These are phyloP conservation scores for Dactylorhiza incarnata DNA, from an alignment of 106 monocot genomes.

Conservation along the genomic window DNA sequence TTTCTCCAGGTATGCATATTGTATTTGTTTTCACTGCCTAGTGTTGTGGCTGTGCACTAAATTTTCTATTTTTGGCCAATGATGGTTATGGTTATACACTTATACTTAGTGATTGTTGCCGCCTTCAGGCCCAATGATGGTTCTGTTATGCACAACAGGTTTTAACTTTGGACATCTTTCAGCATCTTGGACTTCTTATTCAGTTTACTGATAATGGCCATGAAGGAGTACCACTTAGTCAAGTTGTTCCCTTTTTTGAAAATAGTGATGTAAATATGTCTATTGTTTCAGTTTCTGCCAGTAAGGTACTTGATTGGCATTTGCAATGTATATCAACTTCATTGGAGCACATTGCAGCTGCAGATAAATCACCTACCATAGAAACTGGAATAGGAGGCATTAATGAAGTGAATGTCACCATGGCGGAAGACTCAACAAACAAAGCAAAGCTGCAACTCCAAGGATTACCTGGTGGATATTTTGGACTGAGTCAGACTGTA, in stretches of 20 bases:
- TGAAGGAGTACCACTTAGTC: conserved; percentile 57
- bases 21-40: too few species aligned
- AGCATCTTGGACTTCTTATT: too few species aligned
- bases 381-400: conserved; percentile 32
- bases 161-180: conserved; percentile 64
- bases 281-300: conserved; percentile 56
- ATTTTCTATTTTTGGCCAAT: too few species aligned
- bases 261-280: conserved; percentile 93
- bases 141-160: conserved; percentile 33
- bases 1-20: too few species aligned
- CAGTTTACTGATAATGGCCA: too few species aligned
- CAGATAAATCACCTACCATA: conserved; percentile 53
- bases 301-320: conserved; percentile 76
- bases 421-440: conserved; percentile 40
- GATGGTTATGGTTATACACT: too few species aligned
- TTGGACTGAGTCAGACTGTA: too few species aligned
- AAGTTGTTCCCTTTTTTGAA: conserved; percentile 77
- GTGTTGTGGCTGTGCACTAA: too few species aligned
- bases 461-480: too few species aligned
- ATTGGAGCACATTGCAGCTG: conserved; percentile 38
- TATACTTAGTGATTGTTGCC: too few species aligned
- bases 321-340: conserved; percentile 47
- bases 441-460: too few species aligned
- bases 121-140: too few species aligned
- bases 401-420: conserved; percentile 58